Conservation (phyloP, 345 rosid species). For the Eucalyptus cloeziana region DNA sequence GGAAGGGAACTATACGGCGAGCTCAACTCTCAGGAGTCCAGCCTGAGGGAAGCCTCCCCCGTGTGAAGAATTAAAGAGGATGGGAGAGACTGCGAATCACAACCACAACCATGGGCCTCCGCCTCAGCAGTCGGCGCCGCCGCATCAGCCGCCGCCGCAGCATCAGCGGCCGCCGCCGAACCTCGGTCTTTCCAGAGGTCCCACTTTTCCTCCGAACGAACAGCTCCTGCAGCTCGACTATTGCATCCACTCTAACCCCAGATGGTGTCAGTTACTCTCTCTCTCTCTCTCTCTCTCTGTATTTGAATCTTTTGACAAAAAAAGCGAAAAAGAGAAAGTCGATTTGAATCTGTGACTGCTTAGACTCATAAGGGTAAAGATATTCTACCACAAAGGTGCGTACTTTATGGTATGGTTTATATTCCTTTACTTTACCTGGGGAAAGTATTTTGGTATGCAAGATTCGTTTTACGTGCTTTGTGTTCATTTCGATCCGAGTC, state of each 20-base stretch:
- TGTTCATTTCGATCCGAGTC: neutral
- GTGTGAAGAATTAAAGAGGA: neutral
- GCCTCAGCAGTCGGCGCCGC: conserved; percentile 11
- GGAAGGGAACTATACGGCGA: neutral
- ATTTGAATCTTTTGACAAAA: neutral
- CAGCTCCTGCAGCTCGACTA: conserved; percentile 84
- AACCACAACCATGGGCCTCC: conserved; percentile 16
- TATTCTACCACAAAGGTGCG: neutral
- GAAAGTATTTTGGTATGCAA: neutral
- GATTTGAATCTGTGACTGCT: neutral
- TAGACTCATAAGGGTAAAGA: neutral
- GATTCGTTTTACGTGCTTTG: neutral
- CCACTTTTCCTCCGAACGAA: conserved; percentile 77
- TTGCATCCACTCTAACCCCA: conserved; percentile 98
- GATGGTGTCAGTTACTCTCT: conserved; percentile 75
- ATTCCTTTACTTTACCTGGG: neutral
- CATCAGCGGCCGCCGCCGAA: conserved; percentile 27
- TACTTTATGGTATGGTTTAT: neutral
- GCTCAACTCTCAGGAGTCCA: neutral
- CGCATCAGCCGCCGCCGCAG: conserved; percentile 16
- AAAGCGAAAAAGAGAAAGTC: neutral
- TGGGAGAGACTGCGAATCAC: conserved; percentile 44
- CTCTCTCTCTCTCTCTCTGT: neutral
- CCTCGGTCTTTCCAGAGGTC: conserved; percentile 36
- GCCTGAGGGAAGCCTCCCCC: neutral